Evolutionary conservation across 2,329 filamentous ascomycete species (phyloP).

Genomic region (Blastomyces percursus): DNA sequence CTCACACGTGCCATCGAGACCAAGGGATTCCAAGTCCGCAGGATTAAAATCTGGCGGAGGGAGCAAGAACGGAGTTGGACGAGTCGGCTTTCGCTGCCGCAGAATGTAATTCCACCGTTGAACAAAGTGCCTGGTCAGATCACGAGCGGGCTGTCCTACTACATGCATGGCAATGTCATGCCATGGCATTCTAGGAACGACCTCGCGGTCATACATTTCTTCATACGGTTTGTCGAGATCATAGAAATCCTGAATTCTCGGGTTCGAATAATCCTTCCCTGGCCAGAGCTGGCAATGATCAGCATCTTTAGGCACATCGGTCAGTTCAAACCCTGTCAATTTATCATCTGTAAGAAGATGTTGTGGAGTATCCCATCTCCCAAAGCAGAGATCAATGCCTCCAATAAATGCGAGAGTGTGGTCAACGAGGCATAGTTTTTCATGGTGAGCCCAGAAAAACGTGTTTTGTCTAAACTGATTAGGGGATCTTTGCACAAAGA

Average conservation of each 20-base stretch:
- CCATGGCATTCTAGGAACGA: constrained; percentile 96
- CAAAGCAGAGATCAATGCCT: constrained; percentile 89
- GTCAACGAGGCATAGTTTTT: constrained; percentile 94
- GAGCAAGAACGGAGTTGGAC: constrained; percentile 84
- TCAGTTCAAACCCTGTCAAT: constrained; percentile 62
- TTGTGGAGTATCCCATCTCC: constrained; percentile 80
- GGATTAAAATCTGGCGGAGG: constrained; percentile 85
- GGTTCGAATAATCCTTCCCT: constrained; percentile 97
- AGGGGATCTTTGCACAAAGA: constrained; percentile 90
- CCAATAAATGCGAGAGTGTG: constrained; percentile 90
- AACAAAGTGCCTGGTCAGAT: constrained; percentile 93
- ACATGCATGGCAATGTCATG: constrained; percentile 90
- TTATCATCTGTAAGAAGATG: constrained; percentile 81
- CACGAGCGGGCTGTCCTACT: constrained; percentile 77
- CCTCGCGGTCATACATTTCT: constrained; percentile 86
- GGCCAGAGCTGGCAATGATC: constrained; percentile 93
- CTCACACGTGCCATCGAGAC: constrained; percentile 87
- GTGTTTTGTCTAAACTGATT: constrained; percentile 99
- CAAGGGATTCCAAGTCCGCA: constrained; percentile 75
- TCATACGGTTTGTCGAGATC: constrained; percentile 83
- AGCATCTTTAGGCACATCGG: constrained; percentile 57
- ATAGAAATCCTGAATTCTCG: constrained; percentile 90
- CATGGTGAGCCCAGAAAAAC: constrained; percentile 98
- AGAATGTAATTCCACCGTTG: constrained; percentile 94
- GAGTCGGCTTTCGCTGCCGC: constrained; percentile 80